A percentile compares a stretch with the other conserved stretches of the same genome.
These are phyloP conservation scores for Grosmannia serpens DNA, from an alignment of 2,329 filamentous ascomycete species.

Conservation along the genomic window DNA sequence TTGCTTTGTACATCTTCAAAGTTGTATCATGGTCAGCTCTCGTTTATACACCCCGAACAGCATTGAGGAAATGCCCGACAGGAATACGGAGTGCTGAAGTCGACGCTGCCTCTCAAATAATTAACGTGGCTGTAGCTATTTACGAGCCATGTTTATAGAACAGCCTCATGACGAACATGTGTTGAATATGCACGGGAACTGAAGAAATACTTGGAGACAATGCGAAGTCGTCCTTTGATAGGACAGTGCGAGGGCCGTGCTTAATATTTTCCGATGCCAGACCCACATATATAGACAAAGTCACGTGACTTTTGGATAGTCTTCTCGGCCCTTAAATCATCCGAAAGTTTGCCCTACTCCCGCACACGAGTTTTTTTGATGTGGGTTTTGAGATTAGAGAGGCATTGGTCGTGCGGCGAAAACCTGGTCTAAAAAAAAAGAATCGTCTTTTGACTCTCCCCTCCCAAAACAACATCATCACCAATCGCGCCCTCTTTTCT, in stretches of 20 bases:
- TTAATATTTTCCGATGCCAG: background rate
- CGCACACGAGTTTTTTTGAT: background rate
- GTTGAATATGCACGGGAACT: no score
- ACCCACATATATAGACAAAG: background rate
- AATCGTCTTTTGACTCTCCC: background rate
- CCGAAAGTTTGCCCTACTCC: slow-evolving; percentile 1
- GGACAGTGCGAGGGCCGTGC: background rate
- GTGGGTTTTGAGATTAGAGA: background rate
- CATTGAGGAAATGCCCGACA: no score
- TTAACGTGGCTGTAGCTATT: no score
- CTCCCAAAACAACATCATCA: slow-evolving; percentile 2
- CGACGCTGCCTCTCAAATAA: no score
- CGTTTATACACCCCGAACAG: no score
- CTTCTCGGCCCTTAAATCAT: background rate
- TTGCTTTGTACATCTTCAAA: background rate
- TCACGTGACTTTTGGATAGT: background rate
- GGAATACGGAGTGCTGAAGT: no score
- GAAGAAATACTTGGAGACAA: no score
- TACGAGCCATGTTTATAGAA: no score
- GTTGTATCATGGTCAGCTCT: no score
- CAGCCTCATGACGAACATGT: no score
- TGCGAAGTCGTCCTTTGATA: no score
- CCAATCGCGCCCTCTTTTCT: background rate
- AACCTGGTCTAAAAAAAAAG: slow-evolving; percentile 4
- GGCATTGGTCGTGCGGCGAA: slow-evolving; percentile 1